Percentiles rank a stretch among this genome's conserved stretches.
phyloP scores from a whole-genome alignment of 768 basidiomycete genomes.

The Cystofilobasidium bisporidii region DNA sequence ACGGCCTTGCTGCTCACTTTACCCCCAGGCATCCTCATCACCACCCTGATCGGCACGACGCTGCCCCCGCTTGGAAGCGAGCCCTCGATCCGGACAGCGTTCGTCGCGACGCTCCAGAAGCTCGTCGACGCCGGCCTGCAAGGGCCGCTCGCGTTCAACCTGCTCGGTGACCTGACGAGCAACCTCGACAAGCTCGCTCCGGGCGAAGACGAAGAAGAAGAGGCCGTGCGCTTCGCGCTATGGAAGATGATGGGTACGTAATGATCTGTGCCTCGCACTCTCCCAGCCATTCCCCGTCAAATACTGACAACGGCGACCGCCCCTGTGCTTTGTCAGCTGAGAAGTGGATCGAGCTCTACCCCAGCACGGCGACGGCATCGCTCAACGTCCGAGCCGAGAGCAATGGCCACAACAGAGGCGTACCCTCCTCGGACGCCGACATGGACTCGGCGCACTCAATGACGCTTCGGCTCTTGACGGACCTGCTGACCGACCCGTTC shows the following conservation, averaged over 20 bases:
- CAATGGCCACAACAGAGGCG: neutral
- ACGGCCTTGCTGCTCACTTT: too few species aligned
- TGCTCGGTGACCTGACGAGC: constrained; percentile 24
- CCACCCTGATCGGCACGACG: constrained; percentile 3
- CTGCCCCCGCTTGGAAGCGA: neutral
- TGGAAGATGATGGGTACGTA: constrained; percentile 22
- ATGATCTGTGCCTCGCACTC: neutral
- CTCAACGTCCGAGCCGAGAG: neutral
- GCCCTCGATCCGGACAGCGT: constrained; percentile 5
- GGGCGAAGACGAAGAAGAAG: constrained; percentile 17
- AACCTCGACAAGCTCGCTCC: constrained; percentile 18
- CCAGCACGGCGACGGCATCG: neutral
- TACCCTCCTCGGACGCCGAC: constrained; percentile 3
- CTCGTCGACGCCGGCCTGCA: constrained; percentile 19
- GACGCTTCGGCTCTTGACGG: constrained; percentile 20
- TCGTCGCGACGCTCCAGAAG: constrained; percentile 9
- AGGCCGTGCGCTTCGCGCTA: constrained; percentile 10
- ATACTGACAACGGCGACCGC: neutral
- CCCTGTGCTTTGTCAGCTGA: neutral
- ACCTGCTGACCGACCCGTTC: constrained; percentile 27
- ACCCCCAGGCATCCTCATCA: constrained; percentile 27
- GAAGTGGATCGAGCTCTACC: constrained; percentile 19
- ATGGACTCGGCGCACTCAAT: constrained; percentile 1
- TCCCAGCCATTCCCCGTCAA: neutral
- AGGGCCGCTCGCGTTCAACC: constrained; percentile 19